These are phyloP conservation scores for Nannochloropsis gaditana DNA, from an alignment of 108 stramenopile genomes.

Conservation along the genomic window DNA sequence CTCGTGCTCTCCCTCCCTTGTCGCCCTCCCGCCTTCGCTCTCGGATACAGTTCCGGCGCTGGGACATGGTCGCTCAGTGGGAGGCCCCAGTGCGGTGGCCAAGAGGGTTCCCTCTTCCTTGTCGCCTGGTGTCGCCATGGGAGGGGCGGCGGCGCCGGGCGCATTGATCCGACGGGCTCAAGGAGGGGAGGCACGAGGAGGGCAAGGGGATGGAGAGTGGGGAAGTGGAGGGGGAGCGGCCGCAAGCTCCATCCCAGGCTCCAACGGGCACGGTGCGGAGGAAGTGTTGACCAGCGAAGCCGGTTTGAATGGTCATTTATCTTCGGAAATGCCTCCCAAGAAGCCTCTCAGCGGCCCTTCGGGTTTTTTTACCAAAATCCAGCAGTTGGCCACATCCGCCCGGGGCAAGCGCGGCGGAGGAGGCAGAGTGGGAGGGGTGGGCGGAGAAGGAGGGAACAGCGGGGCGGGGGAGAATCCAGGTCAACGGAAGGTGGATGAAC, in stretches of 20 bases:
- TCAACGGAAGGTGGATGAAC: neutral
- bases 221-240: neutral
- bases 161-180: neutral
- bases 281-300: too few relatives aligned
- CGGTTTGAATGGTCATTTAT: too few relatives aligned
- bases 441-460: slow-evolving; percentile 13
- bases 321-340: neutral
- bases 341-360: neutral
- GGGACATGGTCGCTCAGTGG: neutral
- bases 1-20: neutral
- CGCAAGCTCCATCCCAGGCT: neutral
- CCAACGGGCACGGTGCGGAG: too few relatives aligned
- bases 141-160: slow-evolving; percentile 14
- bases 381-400: neutral
- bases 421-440: neutral
- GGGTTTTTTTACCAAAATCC: neutral
- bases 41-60: neutral
- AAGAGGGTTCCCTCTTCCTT: neutral
- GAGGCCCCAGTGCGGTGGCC: neutral
- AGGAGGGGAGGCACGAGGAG: neutral
- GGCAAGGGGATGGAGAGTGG: neutral
- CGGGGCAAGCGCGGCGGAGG: neutral
- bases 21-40: too few relatives aligned
- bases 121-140: neutral
- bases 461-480: neutral